Base-by-base conservation (phyloP, 2,329 filamentous ascomycete species). In the Botryotinia globosa region DNA sequence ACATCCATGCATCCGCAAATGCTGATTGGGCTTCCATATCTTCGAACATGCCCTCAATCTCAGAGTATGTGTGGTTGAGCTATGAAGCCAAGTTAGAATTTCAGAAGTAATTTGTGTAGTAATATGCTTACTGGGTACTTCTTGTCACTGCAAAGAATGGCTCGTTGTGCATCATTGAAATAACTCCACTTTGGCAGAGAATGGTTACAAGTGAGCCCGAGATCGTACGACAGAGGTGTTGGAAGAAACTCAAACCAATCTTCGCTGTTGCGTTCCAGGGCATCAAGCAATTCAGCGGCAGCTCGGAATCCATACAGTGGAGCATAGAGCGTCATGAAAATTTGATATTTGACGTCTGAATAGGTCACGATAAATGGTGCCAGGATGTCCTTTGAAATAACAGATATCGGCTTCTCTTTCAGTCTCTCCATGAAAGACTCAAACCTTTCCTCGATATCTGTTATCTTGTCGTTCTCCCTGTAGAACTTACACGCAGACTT, bases 381-480 rank as follows among this genome's bases (percentile, higher is more conserved):
- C 25, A 74, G 74, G 8, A 73, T 69, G 12, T 64, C 32, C 20
- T 71, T 72, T 51, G 77, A 66, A 42, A 78, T 73, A 0, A 77
- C 61, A 18, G 76, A 73, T 18, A 81, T 69, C 16, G 81, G 81
- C 25, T 77, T 74, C 29, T 80, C 77, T 58, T 82, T 83, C 18
- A 88, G 80, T 0, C 73, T 76, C 0, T 80, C 75, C 34, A 88
- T 81, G 0, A 88, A 79, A 14, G 44, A 69, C 22, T 77, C 58
- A 16, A 80, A 76, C 22, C 79, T 75, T 6, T 70, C 29, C 39
- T 74, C 69, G 58, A 81, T 75, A 64, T 77, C 75, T 25, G 72
- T 39, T 29, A 75, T 69, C 7, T 74, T 74, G 58, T 78, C 77
- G 16, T 72, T 76, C 12, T 63, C 45, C 7, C 74, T 74, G 62